Conservation (phyloP, 352 stramenopile species). For the Lagenidium giganteum region DNA sequence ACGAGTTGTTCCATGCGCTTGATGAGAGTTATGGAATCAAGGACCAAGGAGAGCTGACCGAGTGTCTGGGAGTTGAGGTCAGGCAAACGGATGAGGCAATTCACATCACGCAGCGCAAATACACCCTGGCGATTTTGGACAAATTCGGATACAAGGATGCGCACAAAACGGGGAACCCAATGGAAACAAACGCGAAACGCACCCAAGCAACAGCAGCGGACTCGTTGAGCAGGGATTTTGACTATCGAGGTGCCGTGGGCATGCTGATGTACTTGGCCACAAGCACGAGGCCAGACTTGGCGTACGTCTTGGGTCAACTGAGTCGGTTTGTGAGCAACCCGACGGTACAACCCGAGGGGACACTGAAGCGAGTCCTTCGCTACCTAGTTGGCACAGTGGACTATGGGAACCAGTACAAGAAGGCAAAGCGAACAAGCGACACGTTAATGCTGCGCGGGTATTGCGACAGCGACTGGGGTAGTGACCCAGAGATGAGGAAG, state of each 20-base stretch:
- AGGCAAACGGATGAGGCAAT: neutral
- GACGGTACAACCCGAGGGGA: conserved; percentile 6
- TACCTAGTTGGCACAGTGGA: conserved; percentile 7
- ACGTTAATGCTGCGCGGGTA: conserved; percentile 1
- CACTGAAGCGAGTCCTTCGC: conserved; percentile 4
- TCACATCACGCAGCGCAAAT: conserved; percentile 1
- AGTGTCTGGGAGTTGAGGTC: conserved; percentile 1
- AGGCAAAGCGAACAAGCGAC: neutral
- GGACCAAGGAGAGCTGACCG: conserved; percentile 10
- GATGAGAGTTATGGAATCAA: conserved; percentile 17
- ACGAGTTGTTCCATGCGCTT: conserved; percentile 12
- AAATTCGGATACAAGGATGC: conserved; percentile 4
- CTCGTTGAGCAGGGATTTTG: conserved; percentile 3
- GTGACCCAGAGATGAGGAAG: conserved; percentile 2
- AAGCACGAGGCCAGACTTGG: conserved; percentile 16
- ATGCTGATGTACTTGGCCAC: conserved; percentile 26
- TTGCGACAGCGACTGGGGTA: conserved; percentile 10
- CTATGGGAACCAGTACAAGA: neutral
- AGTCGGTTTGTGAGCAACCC: conserved; percentile 14
- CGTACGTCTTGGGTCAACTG: conserved; percentile 18
- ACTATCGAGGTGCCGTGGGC: conserved; percentile 14
- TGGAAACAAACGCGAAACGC: conserved; percentile 1
- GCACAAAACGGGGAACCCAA: neutral
- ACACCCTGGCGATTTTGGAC: conserved; percentile 2
- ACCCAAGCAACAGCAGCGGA: neutral